Base-by-base conservation (phyloP, 176 grass and related monocot species). In the Hyparrhenia diplandra region DNA sequence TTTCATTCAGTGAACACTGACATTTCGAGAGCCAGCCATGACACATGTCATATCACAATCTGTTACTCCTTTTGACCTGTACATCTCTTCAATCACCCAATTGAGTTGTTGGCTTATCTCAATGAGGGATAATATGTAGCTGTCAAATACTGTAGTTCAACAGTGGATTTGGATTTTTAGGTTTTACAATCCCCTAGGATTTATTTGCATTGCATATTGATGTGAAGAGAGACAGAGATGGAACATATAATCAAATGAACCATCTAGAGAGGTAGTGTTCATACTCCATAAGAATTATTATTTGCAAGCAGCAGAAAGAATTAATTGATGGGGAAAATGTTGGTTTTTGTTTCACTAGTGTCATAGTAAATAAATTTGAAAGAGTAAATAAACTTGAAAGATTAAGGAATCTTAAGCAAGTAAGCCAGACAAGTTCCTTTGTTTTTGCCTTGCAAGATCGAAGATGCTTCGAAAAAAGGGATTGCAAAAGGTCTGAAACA, bases 61-160 rank as follows among this genome's bases (percentile, higher is more conserved):
- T n/a, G n/a, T n/a, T n/a, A n/a, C n/a, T n/a, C n/a, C n/a, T n/a
- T n/a, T 60, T 79, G 58, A 68, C 23, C 51, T 61, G 72, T 60
- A 68, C 29, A 42, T 41, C 41, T 45, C 24, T 45, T 74, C 37
- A 70, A 34, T 43, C 34, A 76, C 25, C 54, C 11, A 36, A 69
- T 42, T 21, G 37, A 46, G 17, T 39, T 65, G 31, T 45, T 69
- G 64, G 32, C 49, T 77, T 82, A 27, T 80, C 76, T 69, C 87
- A 88, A 16, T 9, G 45, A 83, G 20, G 60, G 32, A 55, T 55
- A 43, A 46, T 25, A 37, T 42, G 35, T 75, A 67, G 58, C 67
- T 88, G 30, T 78, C 67, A 69, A 64, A 14, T 24, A 80, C 62
- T 69, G 23, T 75, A 80, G 63, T 29, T 80, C 67, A 35, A 54